A percentile compares a stretch with the other conserved stretches of the same genome.
These are phyloP conservation scores for Paraconiothyrium sp. DNA, from an alignment of 2,329 filamentous ascomycete species.

Conservation along the genomic window DNA sequence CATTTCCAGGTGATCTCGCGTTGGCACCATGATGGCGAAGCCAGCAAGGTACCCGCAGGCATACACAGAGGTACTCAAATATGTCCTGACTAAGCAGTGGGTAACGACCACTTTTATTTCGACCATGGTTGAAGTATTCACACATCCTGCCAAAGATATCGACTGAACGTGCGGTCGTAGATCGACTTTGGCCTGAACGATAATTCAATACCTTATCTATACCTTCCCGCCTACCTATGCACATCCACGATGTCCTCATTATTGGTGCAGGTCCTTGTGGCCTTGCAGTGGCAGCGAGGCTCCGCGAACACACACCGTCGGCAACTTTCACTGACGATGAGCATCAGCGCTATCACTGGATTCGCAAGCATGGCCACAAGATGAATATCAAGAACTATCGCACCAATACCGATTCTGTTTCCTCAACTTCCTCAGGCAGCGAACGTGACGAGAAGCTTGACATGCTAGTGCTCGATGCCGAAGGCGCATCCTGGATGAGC, in stretches of 20 bases:
- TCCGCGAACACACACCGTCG: constrained; percentile 76
- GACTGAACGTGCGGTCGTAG: background rate
- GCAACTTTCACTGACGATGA: constrained; percentile 86
- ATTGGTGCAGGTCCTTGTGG: constrained; percentile 79
- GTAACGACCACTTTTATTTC: background rate
- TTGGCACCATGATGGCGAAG: constrained; percentile 13
- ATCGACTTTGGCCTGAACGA: background rate
- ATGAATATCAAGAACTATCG: constrained; percentile 66
- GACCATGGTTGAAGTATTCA: too few relatives aligned
- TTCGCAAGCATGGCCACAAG: constrained; percentile 69
- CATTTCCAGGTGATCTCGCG: background rate
- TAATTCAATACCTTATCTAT: background rate
- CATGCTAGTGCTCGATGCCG: constrained; percentile 71
- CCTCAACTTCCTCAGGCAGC: constrained; percentile 30
- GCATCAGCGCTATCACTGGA: constrained; percentile 82
- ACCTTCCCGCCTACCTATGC: constrained; percentile 15
- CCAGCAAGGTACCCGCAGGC: constrained; percentile 11
- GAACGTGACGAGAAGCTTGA: constrained; percentile 22
- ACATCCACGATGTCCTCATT: constrained; percentile 71
- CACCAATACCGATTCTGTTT: constrained; percentile 49
- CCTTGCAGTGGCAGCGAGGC: constrained; percentile 75
- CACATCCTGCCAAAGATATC: background rate
- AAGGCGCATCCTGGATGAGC: constrained; percentile 71
- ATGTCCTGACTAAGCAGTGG: background rate
- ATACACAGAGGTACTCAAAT: background rate